These are phyloP conservation scores for Epichloe scottii DNA, from an alignment of 2,329 filamentous ascomycete genomes.

Conservation along the genomic window DNA sequence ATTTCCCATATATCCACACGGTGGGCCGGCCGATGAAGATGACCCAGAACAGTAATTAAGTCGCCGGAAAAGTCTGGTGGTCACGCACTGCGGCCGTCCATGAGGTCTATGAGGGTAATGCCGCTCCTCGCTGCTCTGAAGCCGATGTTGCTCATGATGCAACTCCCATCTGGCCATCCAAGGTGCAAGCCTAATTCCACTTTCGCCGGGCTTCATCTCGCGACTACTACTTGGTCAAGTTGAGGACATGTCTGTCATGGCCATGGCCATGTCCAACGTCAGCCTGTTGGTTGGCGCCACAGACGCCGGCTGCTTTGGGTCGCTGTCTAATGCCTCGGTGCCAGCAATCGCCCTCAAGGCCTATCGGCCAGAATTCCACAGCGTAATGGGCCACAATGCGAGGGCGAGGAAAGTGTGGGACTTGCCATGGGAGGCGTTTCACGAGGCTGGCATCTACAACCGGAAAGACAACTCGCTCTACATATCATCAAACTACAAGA, in stretches of 20 bases:
- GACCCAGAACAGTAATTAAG: too few relatives aligned
- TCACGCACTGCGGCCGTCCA: too few relatives aligned
- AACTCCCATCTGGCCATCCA: background rate
- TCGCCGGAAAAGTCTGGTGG: too few relatives aligned
- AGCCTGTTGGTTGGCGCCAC: slow-evolving; percentile 1
- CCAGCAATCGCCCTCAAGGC: slow-evolving; percentile 13
- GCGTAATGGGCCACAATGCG: slow-evolving; percentile 31
- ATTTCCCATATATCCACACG: too few relatives aligned
- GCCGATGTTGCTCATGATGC: background rate
- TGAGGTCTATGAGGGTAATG: too few relatives aligned
- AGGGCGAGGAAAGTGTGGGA: slow-evolving; percentile 8
- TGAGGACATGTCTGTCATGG: background rate
- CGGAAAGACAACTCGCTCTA: slow-evolving; percentile 7
- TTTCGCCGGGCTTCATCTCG: background rate
- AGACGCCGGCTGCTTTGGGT: slow-evolving; percentile 4
- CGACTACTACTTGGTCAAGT: background rate
- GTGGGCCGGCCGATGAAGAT: too few relatives aligned
- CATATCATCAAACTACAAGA: slow-evolving; percentile 20
- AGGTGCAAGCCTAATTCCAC: background rate
- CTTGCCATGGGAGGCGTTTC: slow-evolving; percentile 37
- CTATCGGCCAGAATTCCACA: slow-evolving; percentile 37
- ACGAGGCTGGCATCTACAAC: slow-evolving; percentile 39
- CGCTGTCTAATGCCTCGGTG: background rate
- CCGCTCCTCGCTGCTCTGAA: too few relatives aligned
- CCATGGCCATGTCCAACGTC: background rate